These are phyloP conservation scores for Hypomontagnella monticulosa DNA, from an alignment of 495 filamentous ascomycete genomes.

Conservation along the genomic window DNA sequence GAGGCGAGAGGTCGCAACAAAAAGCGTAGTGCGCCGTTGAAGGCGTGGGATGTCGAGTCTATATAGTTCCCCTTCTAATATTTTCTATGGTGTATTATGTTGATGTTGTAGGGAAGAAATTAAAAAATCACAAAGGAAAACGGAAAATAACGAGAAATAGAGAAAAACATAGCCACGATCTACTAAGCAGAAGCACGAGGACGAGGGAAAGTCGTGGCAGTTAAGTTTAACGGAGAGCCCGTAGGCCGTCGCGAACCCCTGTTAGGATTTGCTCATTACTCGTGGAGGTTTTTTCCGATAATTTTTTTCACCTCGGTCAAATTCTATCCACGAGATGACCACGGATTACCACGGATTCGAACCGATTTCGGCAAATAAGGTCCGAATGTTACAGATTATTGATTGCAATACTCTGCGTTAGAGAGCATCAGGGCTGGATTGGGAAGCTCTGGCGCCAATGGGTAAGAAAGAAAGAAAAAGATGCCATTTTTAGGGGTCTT, in stretches of 20 bases:
- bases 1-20: slow-evolving; percentile 28
- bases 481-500: slow-evolving; percentile 42
- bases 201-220: slow-evolving; percentile 25
- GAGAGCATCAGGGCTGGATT: slow-evolving; percentile 34
- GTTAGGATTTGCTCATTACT: slow-evolving; percentile 35
- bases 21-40: slow-evolving; percentile 31
- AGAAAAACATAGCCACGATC: slow-evolving; percentile 21
- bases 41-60: slow-evolving; percentile 28
- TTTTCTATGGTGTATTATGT: slow-evolving; percentile 12
- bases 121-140: slow-evolving; percentile 27
- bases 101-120: slow-evolving; percentile 23
- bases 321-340: slow-evolving; percentile 30
- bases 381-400: slow-evolving; percentile 37
- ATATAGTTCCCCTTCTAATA: slow-evolving; percentile 16
- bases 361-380: slow-evolving; percentile 37
- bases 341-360: no score
- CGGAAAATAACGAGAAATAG: slow-evolving; percentile 10
- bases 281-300: slow-evolving; percentile 43
- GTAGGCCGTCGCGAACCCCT: slow-evolving; percentile 34
- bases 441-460: slow-evolving; percentile 42
- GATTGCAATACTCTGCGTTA: slow-evolving; percentile 36
- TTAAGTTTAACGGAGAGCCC: slow-evolving; percentile 25
- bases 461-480: slow-evolving; percentile 29
- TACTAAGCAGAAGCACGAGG: slow-evolving; percentile 13
- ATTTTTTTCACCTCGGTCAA: slow-evolving; percentile 41